These are phyloP conservation scores for Pogostemon cablin DNA, from an alignment of 257 asterid genomes.

Conservation along the genomic window DNA sequence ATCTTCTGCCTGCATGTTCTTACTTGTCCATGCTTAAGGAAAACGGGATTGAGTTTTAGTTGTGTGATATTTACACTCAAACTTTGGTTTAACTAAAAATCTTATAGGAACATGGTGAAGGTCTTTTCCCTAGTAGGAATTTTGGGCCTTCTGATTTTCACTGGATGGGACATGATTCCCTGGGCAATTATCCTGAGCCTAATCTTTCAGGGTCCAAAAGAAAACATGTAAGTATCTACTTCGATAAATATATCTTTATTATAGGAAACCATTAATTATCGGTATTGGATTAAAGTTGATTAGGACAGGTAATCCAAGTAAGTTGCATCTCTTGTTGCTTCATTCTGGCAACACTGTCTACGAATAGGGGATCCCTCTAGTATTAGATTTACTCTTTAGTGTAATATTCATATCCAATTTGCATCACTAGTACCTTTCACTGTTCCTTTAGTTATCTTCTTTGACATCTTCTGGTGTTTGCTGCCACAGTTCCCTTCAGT, in stretches of 20 bases:
- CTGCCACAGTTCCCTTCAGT: constrained; percentile 60
- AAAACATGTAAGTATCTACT: constrained; percentile 53
- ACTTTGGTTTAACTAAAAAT: constrained; percentile 29
- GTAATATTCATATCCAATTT: constrained; percentile 9
- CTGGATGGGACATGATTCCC: constrained; percentile 65
- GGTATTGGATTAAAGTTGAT: constrained; percentile 13
- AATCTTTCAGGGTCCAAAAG: constrained; percentile 65
- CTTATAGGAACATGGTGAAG: constrained; percentile 73
- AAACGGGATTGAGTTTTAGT: not conserved
- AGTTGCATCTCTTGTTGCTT: constrained; percentile 26
- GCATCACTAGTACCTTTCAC: not conserved
- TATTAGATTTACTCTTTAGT: constrained; percentile 6
- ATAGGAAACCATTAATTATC: not conserved
- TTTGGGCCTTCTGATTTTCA: constrained; percentile 54
- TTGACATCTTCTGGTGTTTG: constrained; percentile 31
- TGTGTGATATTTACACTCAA: constrained; percentile 12
- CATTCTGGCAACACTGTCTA: constrained; percentile 22
- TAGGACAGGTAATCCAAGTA: constrained; percentile 1
- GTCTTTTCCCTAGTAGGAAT: constrained; percentile 59
- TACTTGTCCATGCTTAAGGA: constrained; percentile 22
- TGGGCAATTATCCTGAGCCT: constrained; percentile 51
- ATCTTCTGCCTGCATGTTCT: constrained; percentile 5
- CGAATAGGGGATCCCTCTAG: constrained; percentile 8
- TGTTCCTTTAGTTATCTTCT: constrained; percentile 16
- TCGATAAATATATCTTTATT: not conserved